Evolutionary conservation across 2,329 filamentous ascomycete genomes (phyloP).

Genomic region (Penicillium sclerotiorum): DNA sequence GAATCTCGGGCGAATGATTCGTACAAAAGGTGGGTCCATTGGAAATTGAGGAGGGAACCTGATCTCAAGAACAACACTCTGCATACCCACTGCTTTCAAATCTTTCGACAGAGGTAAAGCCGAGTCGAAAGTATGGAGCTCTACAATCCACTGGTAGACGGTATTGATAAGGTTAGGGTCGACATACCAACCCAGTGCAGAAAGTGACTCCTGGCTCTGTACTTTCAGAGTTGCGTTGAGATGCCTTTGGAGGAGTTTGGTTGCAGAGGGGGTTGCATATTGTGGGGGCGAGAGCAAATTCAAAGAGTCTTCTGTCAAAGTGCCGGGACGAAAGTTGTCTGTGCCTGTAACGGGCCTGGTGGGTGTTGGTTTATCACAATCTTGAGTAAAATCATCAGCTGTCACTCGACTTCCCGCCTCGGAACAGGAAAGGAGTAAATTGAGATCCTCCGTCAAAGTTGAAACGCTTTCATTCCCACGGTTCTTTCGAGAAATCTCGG

Average conservation of each 20-base stretch:
- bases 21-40: conserved; percentile 78
- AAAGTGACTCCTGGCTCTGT: conserved; percentile 62
- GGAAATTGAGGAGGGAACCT: conserved; percentile 79
- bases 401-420: background rate
- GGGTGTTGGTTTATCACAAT: background rate
- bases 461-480: conserved; percentile 51
- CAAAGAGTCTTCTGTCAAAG: conserved; percentile 63
- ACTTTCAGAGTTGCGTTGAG: conserved; percentile 65
- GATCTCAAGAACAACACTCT: conserved; percentile 77
- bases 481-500: background rate
- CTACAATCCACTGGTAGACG: conserved; percentile 88
- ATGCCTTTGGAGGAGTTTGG: conserved; percentile 65
- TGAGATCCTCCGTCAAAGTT: conserved; percentile 53
- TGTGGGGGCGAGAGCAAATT: conserved; percentile 66
- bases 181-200: conserved; percentile 82
- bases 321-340: conserved; percentile 68
- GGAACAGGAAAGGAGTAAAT: conserved; percentile 41
- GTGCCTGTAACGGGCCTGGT: no score
- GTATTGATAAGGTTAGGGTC: conserved; percentile 68
- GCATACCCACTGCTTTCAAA: conserved; percentile 64
- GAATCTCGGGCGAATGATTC: conserved; percentile 80
- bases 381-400: background rate
- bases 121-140: conserved; percentile 78
- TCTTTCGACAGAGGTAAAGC: conserved; percentile 71
- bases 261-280: conserved; percentile 65